phyloP scores from a whole-genome alignment of 2,329 filamentous ascomycete species.

The Pleomassaria siparia region DNA sequence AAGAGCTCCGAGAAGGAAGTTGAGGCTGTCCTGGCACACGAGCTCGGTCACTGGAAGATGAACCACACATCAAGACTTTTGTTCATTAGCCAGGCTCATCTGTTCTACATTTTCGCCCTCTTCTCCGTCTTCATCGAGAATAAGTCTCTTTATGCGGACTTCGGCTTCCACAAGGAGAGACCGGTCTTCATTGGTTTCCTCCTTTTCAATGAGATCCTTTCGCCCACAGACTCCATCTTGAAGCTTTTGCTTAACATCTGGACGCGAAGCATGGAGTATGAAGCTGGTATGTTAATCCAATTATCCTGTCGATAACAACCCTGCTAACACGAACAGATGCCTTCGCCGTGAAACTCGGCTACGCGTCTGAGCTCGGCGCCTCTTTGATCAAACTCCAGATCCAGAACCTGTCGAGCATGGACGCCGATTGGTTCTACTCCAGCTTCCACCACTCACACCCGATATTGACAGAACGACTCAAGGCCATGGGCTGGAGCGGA shows the following conservation, averaged over 20 bases:
- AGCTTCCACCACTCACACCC: constrained; percentile 99
- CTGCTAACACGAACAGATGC: constrained; percentile 57
- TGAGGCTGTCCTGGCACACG: constrained; percentile 90
- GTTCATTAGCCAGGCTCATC: constrained; percentile 77
- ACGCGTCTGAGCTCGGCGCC: constrained; percentile 76
- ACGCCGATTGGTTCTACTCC: constrained; percentile 97
- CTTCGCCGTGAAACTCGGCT: constrained; percentile 84
- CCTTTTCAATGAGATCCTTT: constrained; percentile 93
- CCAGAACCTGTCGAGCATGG: constrained; percentile 97
- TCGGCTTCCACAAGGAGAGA: constrained; percentile 80
- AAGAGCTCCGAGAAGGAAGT: constrained; percentile 92
- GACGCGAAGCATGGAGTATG: constrained; percentile 91
- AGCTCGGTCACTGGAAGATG: constrained; percentile 95
- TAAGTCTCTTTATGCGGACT: constrained; percentile 82
- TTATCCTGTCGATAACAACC: too few species aligned
- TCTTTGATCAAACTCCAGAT: constrained; percentile 97
- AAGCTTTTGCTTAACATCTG: constrained; percentile 96
- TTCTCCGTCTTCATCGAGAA: constrained; percentile 99
- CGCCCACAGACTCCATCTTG: constrained; percentile 90
- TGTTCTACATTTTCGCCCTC: constrained; percentile 94
- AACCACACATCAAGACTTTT: constrained; percentile 93
- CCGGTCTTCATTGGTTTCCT: constrained; percentile 98
- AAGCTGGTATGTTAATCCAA: constrained; percentile 65
- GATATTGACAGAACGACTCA: constrained; percentile 88
- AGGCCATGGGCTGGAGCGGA: constrained; percentile 85